Conservation (phyloP, 106 monocot species). For the Allium fistulosum region DNA sequence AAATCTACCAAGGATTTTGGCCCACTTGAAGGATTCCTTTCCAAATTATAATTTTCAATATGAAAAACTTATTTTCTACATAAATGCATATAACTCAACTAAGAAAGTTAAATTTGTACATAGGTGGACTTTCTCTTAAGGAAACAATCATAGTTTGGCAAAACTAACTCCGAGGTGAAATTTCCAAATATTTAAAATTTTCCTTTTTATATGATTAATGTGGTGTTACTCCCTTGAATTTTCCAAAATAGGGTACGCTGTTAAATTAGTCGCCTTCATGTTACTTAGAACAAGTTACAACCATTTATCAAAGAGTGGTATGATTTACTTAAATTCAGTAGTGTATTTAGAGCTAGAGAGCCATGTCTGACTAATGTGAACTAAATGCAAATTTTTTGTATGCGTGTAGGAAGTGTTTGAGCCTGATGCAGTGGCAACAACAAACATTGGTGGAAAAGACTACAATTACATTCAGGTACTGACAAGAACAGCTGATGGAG, state of each 20-base stretch:
- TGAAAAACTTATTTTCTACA: too few relatives aligned
- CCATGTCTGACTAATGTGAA: too few relatives aligned
- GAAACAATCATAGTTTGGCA: conserved; percentile 64
- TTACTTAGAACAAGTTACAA: too few relatives aligned
- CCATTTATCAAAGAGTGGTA: too few relatives aligned
- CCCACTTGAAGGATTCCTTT: conserved; percentile 69
- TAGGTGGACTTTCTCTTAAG: conserved; percentile 90
- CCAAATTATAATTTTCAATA: conserved; percentile 26
- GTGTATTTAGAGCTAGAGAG: too few relatives aligned
- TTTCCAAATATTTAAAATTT: neutral
- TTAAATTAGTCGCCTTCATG: too few relatives aligned
- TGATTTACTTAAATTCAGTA: too few relatives aligned
- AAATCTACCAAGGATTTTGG: conserved; percentile 83
- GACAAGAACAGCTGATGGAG: conserved; percentile 96
- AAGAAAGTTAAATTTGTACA: neutral
- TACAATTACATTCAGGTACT: conserved; percentile 74
- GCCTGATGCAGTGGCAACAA: conserved; percentile 61
- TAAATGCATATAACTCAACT: too few relatives aligned
- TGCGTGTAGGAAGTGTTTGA: conserved; percentile 78
- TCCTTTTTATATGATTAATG: too few relatives aligned
- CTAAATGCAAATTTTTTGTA: neutral
- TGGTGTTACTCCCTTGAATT: too few relatives aligned
- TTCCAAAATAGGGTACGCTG: too few relatives aligned
- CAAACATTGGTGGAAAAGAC: conserved; percentile 43
- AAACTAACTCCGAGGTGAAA: conserved; percentile 10